phyloP scores from a whole-genome alignment of 2,329 filamentous ascomycete species.

The Rutstroemia sydowiana region DNA sequence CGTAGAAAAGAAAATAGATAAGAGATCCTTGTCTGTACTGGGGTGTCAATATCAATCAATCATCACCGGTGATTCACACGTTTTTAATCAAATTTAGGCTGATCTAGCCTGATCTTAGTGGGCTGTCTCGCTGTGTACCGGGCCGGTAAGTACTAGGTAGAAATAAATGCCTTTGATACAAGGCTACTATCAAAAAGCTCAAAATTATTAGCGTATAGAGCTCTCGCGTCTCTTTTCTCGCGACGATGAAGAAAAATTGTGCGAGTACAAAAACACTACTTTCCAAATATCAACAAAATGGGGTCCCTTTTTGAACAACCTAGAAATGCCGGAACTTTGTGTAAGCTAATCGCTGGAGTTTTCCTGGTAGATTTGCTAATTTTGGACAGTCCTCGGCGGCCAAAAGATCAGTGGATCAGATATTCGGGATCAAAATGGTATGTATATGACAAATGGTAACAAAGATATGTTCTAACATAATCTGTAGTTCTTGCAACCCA shows the following conservation, averaged over 20 bases:
- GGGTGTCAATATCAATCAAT: no score
- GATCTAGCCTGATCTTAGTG: neutral
- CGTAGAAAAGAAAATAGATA: neutral
- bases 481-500: constrained; percentile 79
- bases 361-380: constrained; percentile 17
- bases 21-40: neutral
- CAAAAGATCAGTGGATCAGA: constrained; percentile 96
- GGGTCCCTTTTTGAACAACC: constrained; percentile 94
- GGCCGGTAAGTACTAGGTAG: neutral
- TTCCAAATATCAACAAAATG: constrained; percentile 53
- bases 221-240: constrained; percentile 12
- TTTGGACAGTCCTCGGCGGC: constrained; percentile 69
- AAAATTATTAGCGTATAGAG: constrained; percentile 11
- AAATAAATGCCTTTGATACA: constrained; percentile 6
- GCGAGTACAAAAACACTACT: neutral
- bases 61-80: no score
- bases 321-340: constrained; percentile 85
- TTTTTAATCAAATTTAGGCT: neutral
- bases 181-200: constrained; percentile 6
- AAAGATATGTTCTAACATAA: constrained; percentile 13
- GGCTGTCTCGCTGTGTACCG: neutral
- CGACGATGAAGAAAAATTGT: constrained; percentile 7
- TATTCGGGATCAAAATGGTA: constrained; percentile 94
- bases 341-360: constrained; percentile 36
- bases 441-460: constrained; percentile 25